Base-by-base conservation (phyloP, 352 stramenopile species). In the Phytophthora sojae region DNA sequence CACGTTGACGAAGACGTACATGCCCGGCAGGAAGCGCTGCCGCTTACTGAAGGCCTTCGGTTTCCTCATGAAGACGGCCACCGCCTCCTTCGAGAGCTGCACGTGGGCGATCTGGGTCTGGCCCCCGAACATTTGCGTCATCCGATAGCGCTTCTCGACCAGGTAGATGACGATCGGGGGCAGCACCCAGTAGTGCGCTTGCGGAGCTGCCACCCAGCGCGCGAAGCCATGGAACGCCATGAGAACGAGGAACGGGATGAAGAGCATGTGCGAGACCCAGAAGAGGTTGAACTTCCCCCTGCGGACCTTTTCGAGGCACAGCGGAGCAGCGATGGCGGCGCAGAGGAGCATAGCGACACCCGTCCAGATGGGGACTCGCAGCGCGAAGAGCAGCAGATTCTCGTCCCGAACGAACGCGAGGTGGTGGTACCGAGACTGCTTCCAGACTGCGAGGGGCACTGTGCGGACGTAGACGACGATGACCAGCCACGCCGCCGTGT, bases 1-100 rank as follows among this genome's bases (percentile, higher is more conserved):
- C 14, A 97, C 76, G 53, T 96, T 93, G 17, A 97, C 51, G 61
- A 89, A 97, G 32, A 92, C 80, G 68, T 97, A 97, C 86, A 93
- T 92, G 4, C 86, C 84, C 3, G 86, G 82, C 44, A 82, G 63
- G 67, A 88, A 92, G 5, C 83, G 68, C 42, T 83, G 79, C 6
- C 67, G 59, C 51, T 84, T 88, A 44, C 62, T 64, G 49, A 92
- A 92, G 3, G 67, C 71, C 21, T 64, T 76, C 0, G 86, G 83
- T 42, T 91, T 92, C 52, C 83, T 80, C 71, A 94, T 84, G 62
- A 83, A 91, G 25, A 94, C 77, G 8, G 83, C 80, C 45, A 88
- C 79, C 19, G 86, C 76, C 32, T 91, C 79, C 39, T 85, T 76
- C 6, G 80, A 88, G 4, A 89, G 61, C 26, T 90, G 70, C 5